phyloP scores from a whole-genome alignment of 169 alveolate genomes.

The Plasmodium yoelii region DNA sequence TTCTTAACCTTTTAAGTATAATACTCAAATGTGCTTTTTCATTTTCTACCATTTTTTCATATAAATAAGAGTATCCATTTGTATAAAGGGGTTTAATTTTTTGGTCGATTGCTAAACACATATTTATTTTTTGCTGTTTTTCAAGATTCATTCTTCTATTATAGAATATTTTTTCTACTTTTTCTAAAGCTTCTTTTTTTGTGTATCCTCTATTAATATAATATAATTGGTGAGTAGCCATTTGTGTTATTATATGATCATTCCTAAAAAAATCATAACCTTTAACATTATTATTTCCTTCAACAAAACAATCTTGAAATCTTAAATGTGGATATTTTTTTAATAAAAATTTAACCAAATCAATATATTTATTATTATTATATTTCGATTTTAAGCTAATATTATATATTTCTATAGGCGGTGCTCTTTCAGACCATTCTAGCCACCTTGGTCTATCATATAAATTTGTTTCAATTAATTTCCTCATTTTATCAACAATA shows the following conservation, averaged over 20 bases:
- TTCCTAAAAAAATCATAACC: slow-evolving; percentile 79
- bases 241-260: slow-evolving; percentile 70
- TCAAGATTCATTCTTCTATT: slow-evolving; percentile 84
- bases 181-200: slow-evolving; percentile 81
- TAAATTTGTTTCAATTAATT: slow-evolving; percentile 83
- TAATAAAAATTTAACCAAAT: slow-evolving; percentile 80
- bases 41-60: slow-evolving; percentile 71
- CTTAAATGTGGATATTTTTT: slow-evolving; percentile 89
- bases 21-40: slow-evolving; percentile 46
- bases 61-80: slow-evolving; percentile 79
- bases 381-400: slow-evolving; percentile 79
- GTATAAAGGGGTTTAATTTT: slow-evolving; percentile 81
- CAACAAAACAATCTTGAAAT: slow-evolving; percentile 87
- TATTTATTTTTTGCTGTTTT: slow-evolving; percentile 80
- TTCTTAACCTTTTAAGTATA: slow-evolving; percentile 52
- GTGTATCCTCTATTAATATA: slow-evolving; percentile 83
- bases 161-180: slow-evolving; percentile 83
- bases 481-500: slow-evolving; percentile 87
- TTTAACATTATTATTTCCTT: slow-evolving; percentile 87
- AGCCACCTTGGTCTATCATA: slow-evolving; percentile 85
- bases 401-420: slow-evolving; percentile 86
- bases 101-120: slow-evolving; percentile 84
- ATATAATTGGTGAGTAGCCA: slow-evolving; percentile 72
- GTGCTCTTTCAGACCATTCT: slow-evolving; percentile 87
- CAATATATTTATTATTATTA: slow-evolving; percentile 80